Evolutionary conservation across 2,329 filamentous ascomycete species (phyloP), one percentile per base, ranked within the genome.

Genomic region (Myotisia sp.): DNA sequence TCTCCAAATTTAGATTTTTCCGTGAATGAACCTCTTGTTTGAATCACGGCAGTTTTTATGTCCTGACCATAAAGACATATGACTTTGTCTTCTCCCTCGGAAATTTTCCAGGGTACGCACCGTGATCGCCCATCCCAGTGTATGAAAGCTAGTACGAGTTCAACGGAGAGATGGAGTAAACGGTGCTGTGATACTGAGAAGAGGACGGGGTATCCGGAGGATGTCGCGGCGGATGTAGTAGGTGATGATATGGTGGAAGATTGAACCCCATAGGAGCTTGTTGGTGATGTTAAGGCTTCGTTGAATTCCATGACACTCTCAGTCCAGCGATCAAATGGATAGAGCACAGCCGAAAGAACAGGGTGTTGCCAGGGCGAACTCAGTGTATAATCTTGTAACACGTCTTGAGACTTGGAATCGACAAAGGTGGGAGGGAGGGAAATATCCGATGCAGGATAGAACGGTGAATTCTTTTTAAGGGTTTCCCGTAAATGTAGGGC

Each of bases 381-480:
- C 19, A 47, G 37, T 4, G 43, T 45, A 30, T 44, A 45, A 13
- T 47, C 43, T 27, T 37, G 37, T 10, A 42, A 18, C 5, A 20
- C 35, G n/a, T 38, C 36, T 10, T 24, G 18, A 5, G 33, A 18
- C 2, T 29, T 37, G 6, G n/a, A 28, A 4, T 22, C 31, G 9
- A 23, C 34, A 18, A 38, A 41, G 23, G 39, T 38, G 13, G 38
- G 37, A 8, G 43, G 43, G 6, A 37, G 36, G 20, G 32, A 26
- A 16, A 43, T 37, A 27, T 29, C 28, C 10, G 41, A 43, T 6
- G 30, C 24, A 6, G 33, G 30, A 7, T 31, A 34, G 16, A 35
- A 26, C 5, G 42, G 39, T 3, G 37, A 29, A 26, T 42, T 37
- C 13, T 42, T 20, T 19, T 37, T 36, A 12, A 38, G 37, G n/a